Evolutionary conservation across 371 early-diverging fungal species (phyloP), one percentile per base, ranked within the genome.

Genomic region (Syncephalastrum sp.): DNA sequence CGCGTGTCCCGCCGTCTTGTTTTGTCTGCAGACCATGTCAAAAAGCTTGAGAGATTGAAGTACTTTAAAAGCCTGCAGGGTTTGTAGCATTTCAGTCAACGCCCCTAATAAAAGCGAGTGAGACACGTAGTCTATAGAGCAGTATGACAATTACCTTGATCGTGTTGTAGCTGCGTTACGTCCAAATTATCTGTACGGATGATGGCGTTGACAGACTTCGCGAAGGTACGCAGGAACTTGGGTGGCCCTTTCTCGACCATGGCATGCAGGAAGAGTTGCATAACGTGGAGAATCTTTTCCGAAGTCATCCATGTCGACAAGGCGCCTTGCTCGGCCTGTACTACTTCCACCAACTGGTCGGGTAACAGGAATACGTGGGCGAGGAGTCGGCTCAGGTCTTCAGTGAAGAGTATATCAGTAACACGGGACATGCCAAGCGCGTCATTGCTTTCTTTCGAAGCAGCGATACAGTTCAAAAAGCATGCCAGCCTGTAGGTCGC

Each of bases 281-380:
- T 56, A 7, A 60, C 52, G 13, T 50, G 25, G 16, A 60, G 63
- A 1, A 72, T 49, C 16, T 56, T 59, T 17, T 49, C 48, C 0
- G 53, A 21, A 3, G 60, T 50, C 3, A 72, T 55, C 8, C 63
- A 49, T 3, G 61, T 57, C 3, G 66, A 50, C 3, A 61, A 25
- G 12, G 65, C 59, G 10, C 63, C 61, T 25, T 68, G 65, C 38
- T 68, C 60, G 14, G 59, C 44, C 25, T 69, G 68, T 1, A 65
- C 60, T 12, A 45, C 42, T 42, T 75, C 72, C 0, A 65, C 60
- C 3, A 52, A 50, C n/a, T 64, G 21, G 5, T 65, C 64, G 1
- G 75, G 75, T n/a, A 67, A 45, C 10, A 75, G 38, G 2, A 75
- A 16, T 5, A 65, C 57, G 1, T 38, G 53, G 4, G 72, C 63